These are phyloP conservation scores for Salix koriyanagi DNA, from an alignment of 345 rosid species.

Conservation along the genomic window DNA sequence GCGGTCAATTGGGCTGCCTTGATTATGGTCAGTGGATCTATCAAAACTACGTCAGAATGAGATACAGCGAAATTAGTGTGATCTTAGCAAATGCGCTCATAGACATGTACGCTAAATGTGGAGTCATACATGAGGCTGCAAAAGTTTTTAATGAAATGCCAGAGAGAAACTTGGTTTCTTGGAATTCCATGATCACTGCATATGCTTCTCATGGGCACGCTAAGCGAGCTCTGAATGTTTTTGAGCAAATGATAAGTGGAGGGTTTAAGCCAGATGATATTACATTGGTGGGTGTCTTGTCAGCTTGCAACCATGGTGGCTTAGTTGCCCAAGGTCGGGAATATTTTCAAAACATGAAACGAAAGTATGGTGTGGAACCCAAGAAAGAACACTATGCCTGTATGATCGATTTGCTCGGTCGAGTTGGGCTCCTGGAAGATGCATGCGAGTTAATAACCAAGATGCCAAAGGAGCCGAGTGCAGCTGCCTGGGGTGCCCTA, in stretches of 20 bases:
- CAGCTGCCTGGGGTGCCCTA: constrained; percentile 44
- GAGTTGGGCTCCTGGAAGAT: constrained; percentile 31
- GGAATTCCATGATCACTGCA: constrained; percentile 43
- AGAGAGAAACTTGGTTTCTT: constrained; percentile 30
- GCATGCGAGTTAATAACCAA: constrained; percentile 25
- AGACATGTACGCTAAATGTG: constrained; percentile 48
- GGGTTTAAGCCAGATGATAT: constrained; percentile 34
- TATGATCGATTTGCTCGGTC: constrained; percentile 38
- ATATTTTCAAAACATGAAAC: constrained; percentile 24
- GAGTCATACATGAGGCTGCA: constrained; percentile 27
- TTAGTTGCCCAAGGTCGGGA: constrained; percentile 30
- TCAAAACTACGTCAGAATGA: constrained; percentile 5
- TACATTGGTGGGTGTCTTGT: constrained; percentile 36
- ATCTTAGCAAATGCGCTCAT: constrained; percentile 31
- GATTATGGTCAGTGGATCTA: constrained; percentile 33
- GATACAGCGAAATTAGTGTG: constrained; percentile 20
- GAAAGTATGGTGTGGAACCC: constrained; percentile 25
- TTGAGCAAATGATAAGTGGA: constrained; percentile 21
- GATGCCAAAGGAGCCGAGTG: constrained; percentile 37
- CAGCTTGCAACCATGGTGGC: constrained; percentile 44
- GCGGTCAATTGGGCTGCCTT: constrained; percentile 39
- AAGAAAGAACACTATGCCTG: constrained; percentile 43
- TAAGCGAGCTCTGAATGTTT: constrained; percentile 30
- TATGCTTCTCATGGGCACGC: constrained; percentile 37
- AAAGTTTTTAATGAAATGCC: constrained; percentile 24